Evolutionary conservation across 305 asterid genomes (phyloP).

Genomic region (Rubia peregrina): DNA sequence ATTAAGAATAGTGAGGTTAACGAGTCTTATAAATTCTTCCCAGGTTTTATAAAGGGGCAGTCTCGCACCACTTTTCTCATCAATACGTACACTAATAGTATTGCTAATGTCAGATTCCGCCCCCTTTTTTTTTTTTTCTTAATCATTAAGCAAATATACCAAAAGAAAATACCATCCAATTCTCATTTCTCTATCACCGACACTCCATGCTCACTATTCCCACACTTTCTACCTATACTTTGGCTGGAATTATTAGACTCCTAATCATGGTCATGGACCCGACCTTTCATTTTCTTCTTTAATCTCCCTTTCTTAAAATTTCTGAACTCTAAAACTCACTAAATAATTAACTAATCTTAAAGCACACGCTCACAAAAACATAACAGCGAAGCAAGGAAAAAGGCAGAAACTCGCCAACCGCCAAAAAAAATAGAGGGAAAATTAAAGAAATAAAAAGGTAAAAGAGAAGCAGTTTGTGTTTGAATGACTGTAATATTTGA

Average conservation of each 20-base stretch:
- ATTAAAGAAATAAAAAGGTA: constrained; percentile 12
- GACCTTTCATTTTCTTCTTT: not conserved
- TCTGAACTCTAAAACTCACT: too few relatives aligned
- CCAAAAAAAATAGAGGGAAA: constrained; percentile 21
- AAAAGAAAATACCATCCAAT: not conserved
- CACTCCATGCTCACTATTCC: not conserved
- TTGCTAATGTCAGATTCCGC: not conserved
- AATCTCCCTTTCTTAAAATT: too few relatives aligned
- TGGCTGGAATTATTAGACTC: not conserved
- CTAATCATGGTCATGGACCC: not conserved
- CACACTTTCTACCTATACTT: not conserved
- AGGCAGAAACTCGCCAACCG: constrained; percentile 6
- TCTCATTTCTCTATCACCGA: constrained; percentile 4
- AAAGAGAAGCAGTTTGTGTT: constrained; percentile 4
- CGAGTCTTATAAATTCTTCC: too few relatives aligned
- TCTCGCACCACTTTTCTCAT: not conserved
- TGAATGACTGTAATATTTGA: constrained; percentile 27
- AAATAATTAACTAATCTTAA: not conserved
- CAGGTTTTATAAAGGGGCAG: not conserved
- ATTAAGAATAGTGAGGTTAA: too few relatives aligned
- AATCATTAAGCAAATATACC: constrained; percentile 3
- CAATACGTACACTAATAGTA: not conserved
- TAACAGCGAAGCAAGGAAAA: not conserved
- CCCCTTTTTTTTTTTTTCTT: constrained; percentile 4
- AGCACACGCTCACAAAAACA: not conserved